Conservation (phyloP, 2,329 filamentous ascomycete species). For the Colletotrichum paranaense region DNA sequence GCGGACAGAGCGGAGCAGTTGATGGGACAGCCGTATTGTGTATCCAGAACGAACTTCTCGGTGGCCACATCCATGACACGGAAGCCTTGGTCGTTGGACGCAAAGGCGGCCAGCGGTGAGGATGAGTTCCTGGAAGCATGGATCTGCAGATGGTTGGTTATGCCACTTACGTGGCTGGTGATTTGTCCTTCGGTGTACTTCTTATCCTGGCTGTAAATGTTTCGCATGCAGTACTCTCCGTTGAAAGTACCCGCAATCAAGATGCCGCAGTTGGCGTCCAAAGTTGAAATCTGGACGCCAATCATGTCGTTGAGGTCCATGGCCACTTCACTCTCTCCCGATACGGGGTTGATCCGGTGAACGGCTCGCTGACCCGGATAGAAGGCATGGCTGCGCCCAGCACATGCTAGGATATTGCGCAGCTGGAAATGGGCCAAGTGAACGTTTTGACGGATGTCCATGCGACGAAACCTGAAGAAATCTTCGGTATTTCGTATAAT, state of each 20-base stretch:
- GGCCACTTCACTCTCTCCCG: constrained; percentile 55
- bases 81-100: constrained; percentile 71
- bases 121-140: constrained; percentile 63
- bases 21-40: constrained; percentile 68
- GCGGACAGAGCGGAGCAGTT: constrained; percentile 81
- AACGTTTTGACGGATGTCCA: constrained; percentile 65
- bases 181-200: constrained; percentile 57
- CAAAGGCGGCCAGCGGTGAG: constrained; percentile 67
- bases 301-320: constrained; percentile 55
- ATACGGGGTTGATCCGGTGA: constrained; percentile 63
- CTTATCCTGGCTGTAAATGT: constrained; percentile 53
- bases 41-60: constrained; percentile 66
- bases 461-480: constrained; percentile 69
- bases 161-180: constrained; percentile 62
- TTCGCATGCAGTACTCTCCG: constrained; percentile 64
- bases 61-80: constrained; percentile 69
- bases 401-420: constrained; percentile 69
- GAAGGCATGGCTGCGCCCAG: constrained; percentile 66
- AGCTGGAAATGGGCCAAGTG: constrained; percentile 74
- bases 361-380: constrained; percentile 65
- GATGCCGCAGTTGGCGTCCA: constrained; percentile 65
- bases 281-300: constrained; percentile 58
- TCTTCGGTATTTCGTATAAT: constrained; percentile 53
- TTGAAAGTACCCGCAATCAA: constrained; percentile 70
- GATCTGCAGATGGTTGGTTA: constrained; percentile 74